Conservation (phyloP, 805 yeast genomes). For the Metschnikowia colocasiae region DNA sequence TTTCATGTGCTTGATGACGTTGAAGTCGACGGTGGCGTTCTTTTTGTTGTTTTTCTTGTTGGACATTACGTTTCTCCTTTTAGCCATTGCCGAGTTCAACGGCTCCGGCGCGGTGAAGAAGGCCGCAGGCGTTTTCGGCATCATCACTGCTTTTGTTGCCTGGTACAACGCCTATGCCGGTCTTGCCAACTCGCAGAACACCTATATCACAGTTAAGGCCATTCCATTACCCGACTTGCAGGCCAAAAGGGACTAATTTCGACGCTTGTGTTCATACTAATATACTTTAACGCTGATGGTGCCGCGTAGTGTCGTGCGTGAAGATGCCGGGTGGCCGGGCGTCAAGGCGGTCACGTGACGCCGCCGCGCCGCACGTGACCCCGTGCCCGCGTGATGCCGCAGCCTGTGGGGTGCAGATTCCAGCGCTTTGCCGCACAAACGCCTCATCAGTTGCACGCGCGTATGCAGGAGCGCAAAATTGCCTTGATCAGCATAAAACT, state of each 20-base stretch:
- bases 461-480: neutral
- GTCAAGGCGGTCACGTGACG: neutral
- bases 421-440: neutral
- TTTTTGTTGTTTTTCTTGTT: conserved; percentile 40
- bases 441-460: neutral
- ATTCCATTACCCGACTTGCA: conserved; percentile 48
- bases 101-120: conserved; percentile 30
- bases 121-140: conserved; percentile 42
- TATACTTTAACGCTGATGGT: neutral
- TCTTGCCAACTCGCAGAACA: conserved; percentile 56
- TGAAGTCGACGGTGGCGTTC: conserved; percentile 43
- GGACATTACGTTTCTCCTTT: conserved; percentile 38
- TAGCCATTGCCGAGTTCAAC: conserved; percentile 37
- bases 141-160: conserved; percentile 40
- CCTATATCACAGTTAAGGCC: conserved; percentile 51
- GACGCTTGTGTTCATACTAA: neutral
- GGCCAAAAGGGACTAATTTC: conserved; percentile 16
- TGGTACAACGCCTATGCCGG: conserved; percentile 49
- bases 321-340: no score
- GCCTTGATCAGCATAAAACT: conserved; percentile 1
- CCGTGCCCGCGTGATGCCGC: no score
- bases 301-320: no score
- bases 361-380: neutral
- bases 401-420: neutral
- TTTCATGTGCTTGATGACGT: conserved; percentile 38